Percentiles rank a stretch among this genome's conserved stretches.
These are phyloP conservation scores for Circinella minor DNA, from an alignment of 371 early-diverging fungal species.

Conservation along the genomic window DNA sequence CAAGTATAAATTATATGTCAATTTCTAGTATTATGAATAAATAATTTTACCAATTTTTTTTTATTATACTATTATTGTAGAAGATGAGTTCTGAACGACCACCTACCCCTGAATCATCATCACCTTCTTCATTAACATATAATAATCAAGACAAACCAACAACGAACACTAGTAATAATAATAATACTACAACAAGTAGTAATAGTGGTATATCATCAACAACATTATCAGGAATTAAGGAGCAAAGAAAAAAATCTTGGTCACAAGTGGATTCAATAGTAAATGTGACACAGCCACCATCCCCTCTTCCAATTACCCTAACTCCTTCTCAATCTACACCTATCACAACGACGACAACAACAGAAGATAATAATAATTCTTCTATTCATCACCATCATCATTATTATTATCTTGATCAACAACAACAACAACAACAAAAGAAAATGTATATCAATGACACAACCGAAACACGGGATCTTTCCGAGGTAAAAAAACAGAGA, in stretches of 20 bases:
- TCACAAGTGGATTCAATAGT: slow-evolving; percentile 1
- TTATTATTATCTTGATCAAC: slow-evolving; percentile 33
- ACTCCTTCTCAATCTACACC: slow-evolving; percentile 13
- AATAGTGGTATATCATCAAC: not conserved
- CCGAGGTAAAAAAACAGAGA: slow-evolving; percentile 8
- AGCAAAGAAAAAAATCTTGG: slow-evolving; percentile 3
- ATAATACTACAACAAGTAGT: not conserved
- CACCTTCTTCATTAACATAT: not conserved
- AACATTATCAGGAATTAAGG: not conserved
- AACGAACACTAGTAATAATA: not conserved
- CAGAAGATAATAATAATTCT: slow-evolving; percentile 9
- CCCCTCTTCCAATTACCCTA: not conserved
- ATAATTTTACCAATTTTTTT: not conserved
- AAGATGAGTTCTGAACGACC: slow-evolving; percentile 1
- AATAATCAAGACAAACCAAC: not conserved
- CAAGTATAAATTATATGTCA: not conserved
- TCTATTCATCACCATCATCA: slow-evolving; percentile 45
- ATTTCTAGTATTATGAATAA: not conserved
- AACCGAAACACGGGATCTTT: slow-evolving; percentile 3
- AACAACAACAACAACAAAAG: slow-evolving; percentile 14
- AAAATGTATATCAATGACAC: not conserved
- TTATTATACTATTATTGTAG: not conserved
- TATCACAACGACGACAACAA: not conserved
- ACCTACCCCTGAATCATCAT: not conserved
- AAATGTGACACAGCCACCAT: slow-evolving; percentile 3